Evolutionary conservation across 2,329 filamentous ascomycete species (phyloP).

Genomic region (Aspergillus bombycis): DNA sequence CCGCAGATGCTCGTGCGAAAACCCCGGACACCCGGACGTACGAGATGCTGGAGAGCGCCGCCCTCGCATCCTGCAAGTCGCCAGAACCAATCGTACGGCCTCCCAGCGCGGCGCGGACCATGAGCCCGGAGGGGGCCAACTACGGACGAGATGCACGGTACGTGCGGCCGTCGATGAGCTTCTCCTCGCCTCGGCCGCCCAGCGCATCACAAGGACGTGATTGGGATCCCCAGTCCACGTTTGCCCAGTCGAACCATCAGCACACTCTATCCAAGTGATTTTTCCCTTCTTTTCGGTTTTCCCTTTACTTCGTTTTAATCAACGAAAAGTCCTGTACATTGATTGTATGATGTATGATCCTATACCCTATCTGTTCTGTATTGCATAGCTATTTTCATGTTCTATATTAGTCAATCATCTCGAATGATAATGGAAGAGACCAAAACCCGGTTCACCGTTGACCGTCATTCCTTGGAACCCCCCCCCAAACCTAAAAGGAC

Average conservation of each 20-base stretch:
- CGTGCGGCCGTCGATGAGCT: constrained; percentile 51
- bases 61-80: constrained; percentile 29
- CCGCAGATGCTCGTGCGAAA: constrained; percentile 72
- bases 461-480: background rate
- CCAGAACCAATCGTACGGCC: constrained; percentile 37
- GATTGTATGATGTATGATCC: constrained; percentile 10
- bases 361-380: constrained; percentile 7
- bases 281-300: background rate
- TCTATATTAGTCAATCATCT: background rate
- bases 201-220: constrained; percentile 32
- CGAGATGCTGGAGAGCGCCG: constrained; percentile 67
- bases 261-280: background rate
- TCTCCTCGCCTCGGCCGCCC: constrained; percentile 51
- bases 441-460: background rate
- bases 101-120: constrained; percentile 22
- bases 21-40: constrained; percentile 71
- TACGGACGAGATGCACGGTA: constrained; percentile 52
- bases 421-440: background rate
- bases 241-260: constrained; percentile 28
- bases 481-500: background rate
- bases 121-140: constrained; percentile 25
- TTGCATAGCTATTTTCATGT: background rate
- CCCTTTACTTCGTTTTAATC: background rate
- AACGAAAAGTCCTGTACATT: constrained; percentile 8
- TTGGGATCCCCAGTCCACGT: constrained; percentile 43